Conservation (phyloP, 495 filamentous ascomycete species). For the Cercophora samala region DNA sequence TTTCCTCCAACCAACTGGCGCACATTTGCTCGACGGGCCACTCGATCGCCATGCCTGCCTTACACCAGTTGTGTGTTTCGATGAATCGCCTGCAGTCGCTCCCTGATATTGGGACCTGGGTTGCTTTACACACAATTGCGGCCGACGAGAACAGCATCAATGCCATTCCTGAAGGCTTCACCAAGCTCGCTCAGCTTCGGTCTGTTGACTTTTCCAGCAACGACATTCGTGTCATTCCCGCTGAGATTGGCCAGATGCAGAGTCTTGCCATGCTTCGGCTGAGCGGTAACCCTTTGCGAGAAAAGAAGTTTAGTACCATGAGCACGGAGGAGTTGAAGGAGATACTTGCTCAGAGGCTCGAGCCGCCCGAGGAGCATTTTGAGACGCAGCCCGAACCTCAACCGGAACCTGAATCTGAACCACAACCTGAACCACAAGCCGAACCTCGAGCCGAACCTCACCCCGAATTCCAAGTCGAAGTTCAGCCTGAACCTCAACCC, state of each 20-base stretch:
- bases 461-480: too few species aligned
- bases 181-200: conserved; percentile 59
- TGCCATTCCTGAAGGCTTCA: conserved; percentile 70
- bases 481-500: background rate
- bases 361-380: conserved; percentile 44
- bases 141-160: conserved; percentile 78
- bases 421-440: background rate
- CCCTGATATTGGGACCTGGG: conserved; percentile 69
- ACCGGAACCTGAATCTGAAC: too few species aligned
- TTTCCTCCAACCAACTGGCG: conserved; percentile 68
- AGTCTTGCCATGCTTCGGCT: conserved; percentile 68
- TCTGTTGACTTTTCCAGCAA: conserved; percentile 82
- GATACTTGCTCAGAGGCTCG: conserved; percentile 65
- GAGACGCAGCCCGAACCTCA: conserved; percentile 17
- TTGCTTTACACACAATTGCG: conserved; percentile 63
- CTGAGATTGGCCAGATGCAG: conserved; percentile 76
- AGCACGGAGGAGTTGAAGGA: conserved; percentile 77
- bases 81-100: conserved; percentile 71
- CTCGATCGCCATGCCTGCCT: conserved; percentile 54
- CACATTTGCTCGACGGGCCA: conserved; percentile 41
- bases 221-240: conserved; percentile 69
- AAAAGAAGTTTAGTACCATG: conserved; percentile 79
- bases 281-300: conserved; percentile 80
- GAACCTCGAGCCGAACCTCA: background rate
- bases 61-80: conserved; percentile 71